Percentiles rank a stretch among this genome's conserved stretches.
phyloP scores from a whole-genome alignment of 1,284 basidiomycete genomes.

The Apiotrichum mycotoxinovorans region DNA sequence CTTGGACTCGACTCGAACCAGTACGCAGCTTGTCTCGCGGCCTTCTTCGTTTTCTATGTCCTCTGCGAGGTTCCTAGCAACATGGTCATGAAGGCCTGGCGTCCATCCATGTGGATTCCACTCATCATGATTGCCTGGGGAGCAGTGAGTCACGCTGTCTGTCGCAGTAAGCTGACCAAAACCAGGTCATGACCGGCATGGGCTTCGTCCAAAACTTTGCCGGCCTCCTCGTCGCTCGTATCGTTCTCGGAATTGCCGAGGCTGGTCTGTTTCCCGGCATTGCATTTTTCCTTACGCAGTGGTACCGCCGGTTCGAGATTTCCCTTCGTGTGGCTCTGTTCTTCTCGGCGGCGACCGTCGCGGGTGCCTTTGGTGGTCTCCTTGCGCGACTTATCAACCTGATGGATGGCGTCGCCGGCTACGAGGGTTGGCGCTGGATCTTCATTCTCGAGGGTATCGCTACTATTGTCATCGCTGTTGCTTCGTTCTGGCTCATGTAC shows the following conservation, averaged over 20 bases:
- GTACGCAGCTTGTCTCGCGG: slow-evolving; percentile 27
- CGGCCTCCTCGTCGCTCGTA: slow-evolving; percentile 39
- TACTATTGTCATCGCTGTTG: slow-evolving; percentile 62
- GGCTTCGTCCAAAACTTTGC: slow-evolving; percentile 47
- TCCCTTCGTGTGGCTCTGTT: slow-evolving; percentile 39
- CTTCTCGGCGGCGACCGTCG: slow-evolving; percentile 45
- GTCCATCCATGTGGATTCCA: slow-evolving; percentile 33
- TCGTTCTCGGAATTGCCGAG: slow-evolving; percentile 35
- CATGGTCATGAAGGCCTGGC: slow-evolving; percentile 53
- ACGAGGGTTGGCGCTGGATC: slow-evolving; percentile 58
- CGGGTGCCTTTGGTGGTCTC: slow-evolving; percentile 49
- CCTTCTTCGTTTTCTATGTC: slow-evolving; percentile 65
- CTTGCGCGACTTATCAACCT: slow-evolving; percentile 45
- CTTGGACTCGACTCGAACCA: slow-evolving; percentile 29
- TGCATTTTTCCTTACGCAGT: slow-evolving; percentile 36
- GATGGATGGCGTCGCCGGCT: slow-evolving; percentile 46
- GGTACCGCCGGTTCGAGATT: slow-evolving; percentile 43
- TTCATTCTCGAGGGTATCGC: slow-evolving; percentile 72
- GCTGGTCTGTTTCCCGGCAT: slow-evolving; percentile 42
- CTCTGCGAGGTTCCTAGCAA: slow-evolving; percentile 66
- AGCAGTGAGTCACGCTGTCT: slow-evolving; percentile 3
- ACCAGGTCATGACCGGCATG: slow-evolving; percentile 46
- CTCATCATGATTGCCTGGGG: slow-evolving; percentile 47
- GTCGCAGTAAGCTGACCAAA: too few species aligned
- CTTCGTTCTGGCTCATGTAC: slow-evolving; percentile 70